Conservation (phyloP, 306 rosid genomes). For the Oemleria cerasiformis region DNA sequence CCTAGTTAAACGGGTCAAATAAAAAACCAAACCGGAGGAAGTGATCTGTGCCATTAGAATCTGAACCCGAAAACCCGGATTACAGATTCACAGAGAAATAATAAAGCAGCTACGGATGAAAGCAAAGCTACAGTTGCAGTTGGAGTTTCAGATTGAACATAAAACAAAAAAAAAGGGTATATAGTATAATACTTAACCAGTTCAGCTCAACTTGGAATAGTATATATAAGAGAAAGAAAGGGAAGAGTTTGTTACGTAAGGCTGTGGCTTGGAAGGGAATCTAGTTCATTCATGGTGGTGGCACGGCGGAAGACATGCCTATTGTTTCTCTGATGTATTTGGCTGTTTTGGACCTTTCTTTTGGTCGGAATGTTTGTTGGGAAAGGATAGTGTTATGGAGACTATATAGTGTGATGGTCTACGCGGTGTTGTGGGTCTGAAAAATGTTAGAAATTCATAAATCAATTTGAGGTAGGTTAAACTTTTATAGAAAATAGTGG, state of each 20-base stretch:
- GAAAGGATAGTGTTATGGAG: no score
- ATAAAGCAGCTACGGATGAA: neutral
- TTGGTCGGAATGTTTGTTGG: neutral
- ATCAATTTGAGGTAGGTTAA: no score
- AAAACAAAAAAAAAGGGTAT: neutral
- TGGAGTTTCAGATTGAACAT: neutral
- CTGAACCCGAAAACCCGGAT: neutral
- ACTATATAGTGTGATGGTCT: no score
- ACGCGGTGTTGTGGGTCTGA: no score
- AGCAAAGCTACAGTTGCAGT: neutral
- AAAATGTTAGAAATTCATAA: no score
- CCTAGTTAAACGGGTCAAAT: neutral
- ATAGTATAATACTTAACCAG: no score
- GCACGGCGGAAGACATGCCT: neutral
- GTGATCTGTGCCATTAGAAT: neutral
- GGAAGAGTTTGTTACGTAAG: constrained; percentile 27
- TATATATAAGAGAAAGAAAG: neutral
- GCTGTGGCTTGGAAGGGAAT: constrained; percentile 18
- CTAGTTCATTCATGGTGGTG: neutral
- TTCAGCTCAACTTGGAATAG: no score
- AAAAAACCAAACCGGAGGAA: neutral
- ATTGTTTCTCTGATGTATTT: neutral
- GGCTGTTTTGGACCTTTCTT: neutral
- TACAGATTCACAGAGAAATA: neutral
- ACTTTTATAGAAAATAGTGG: no score